These are phyloP conservation scores for Solanum rostratum DNA, from an alignment of 257 asterid genomes.

Conservation along the genomic window DNA sequence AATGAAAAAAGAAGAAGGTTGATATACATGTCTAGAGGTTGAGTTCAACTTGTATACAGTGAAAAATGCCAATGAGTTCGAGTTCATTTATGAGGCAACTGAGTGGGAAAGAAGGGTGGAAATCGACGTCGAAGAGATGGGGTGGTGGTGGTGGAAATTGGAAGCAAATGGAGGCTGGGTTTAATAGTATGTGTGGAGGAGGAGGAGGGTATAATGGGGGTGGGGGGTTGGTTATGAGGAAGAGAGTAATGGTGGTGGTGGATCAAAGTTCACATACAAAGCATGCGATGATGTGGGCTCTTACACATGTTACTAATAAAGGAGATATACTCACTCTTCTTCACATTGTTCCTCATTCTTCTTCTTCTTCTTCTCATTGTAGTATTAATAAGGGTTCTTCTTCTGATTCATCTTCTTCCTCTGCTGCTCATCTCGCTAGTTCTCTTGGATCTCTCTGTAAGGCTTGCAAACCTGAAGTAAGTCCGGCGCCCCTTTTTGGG, in stretches of 20 bases:
- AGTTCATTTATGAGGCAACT: slow-evolving; percentile 66
- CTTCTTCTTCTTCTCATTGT: background rate
- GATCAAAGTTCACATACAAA: slow-evolving; percentile 55
- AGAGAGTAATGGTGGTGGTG: slow-evolving; percentile 90
- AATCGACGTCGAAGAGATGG: slow-evolving; percentile 62
- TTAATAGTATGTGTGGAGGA: slow-evolving; percentile 5
- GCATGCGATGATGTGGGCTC: slow-evolving; percentile 98
- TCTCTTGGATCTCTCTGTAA: slow-evolving; percentile 79
- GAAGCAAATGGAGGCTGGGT: slow-evolving; percentile 36
- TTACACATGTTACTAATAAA: slow-evolving; percentile 67
- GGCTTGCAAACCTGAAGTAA: slow-evolving; percentile 84
- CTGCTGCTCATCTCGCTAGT: slow-evolving; percentile 41
- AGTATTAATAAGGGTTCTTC: slow-evolving; percentile 7
- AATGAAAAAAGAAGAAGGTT: background rate
- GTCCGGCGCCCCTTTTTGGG: background rate
- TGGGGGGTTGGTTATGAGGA: slow-evolving; percentile 37
- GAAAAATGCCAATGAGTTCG: slow-evolving; percentile 35
- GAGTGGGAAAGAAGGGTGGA: slow-evolving; percentile 59
- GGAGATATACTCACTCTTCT: slow-evolving; percentile 78
- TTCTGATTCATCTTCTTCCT: slow-evolving; percentile 12
- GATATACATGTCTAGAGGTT: background rate
- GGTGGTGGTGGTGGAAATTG: slow-evolving; percentile 16
- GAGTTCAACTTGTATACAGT: background rate
- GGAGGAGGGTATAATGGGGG: slow-evolving; percentile 12
- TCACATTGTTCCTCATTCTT: slow-evolving; percentile 43